These are phyloP conservation scores for Polytrichum formosum DNA, from an alignment of 225 moss, liverwort and hornwort genomes.

Conservation along the genomic window DNA sequence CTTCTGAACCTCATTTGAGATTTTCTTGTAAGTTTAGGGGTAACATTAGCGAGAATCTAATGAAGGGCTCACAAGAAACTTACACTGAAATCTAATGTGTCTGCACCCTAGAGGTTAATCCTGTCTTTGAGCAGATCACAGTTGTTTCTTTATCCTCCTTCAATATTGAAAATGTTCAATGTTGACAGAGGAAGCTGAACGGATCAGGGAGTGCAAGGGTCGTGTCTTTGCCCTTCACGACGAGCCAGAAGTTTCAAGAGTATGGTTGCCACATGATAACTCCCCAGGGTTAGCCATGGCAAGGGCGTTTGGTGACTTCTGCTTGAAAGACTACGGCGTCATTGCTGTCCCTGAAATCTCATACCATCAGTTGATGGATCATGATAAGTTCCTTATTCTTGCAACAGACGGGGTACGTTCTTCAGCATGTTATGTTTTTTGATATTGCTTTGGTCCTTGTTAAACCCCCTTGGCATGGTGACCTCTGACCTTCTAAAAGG, in stretches of 20 bases:
- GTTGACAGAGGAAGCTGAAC: conserved; percentile 50
- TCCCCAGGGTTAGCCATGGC: conserved; percentile 62
- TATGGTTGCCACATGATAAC: conserved; percentile 56
- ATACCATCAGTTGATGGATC: conserved; percentile 37
- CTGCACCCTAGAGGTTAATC: no score
- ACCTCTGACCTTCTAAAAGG: no score
- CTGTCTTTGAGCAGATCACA: no score
- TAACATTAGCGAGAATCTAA: no score
- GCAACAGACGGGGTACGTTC: conserved; percentile 51
- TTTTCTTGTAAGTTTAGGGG: not conserved
- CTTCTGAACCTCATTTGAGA: conserved; percentile 10
- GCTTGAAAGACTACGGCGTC: conserved; percentile 57
- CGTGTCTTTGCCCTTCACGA: conserved; percentile 56
- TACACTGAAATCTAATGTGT: no score
- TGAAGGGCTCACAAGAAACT: no score
- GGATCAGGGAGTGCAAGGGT: conserved; percentile 51
- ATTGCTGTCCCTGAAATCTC: conserved; percentile 57
- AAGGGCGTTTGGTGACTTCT: conserved; percentile 56
- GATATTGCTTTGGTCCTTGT: no score
- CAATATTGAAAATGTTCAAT: not conserved
- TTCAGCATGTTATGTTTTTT: not conserved
- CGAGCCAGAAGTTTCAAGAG: conserved; percentile 57
- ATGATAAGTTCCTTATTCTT: conserved; percentile 48
- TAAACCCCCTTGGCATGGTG: no score
- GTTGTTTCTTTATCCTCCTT: no score